Evolutionary conservation across 768 basidiomycete species (phyloP), one percentile per base, ranked within the genome.

Genomic region (Trametopsis cervina): DNA sequence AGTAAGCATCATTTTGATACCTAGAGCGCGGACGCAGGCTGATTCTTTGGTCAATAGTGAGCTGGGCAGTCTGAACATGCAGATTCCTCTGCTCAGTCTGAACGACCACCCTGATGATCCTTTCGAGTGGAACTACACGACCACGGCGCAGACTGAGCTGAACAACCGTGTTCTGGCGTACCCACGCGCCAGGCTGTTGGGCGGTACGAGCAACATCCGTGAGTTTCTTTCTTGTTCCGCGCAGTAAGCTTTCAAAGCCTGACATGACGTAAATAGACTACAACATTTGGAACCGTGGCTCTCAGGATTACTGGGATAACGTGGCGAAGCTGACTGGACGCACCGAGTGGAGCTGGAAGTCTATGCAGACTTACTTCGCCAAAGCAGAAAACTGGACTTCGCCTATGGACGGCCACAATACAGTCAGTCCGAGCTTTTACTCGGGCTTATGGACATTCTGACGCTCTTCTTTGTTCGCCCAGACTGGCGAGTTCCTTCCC

Each of bases 51-150:
- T 10, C n/a, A n/a, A n/a, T 22, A 52, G 54, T 26, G 43, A 52
- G 15, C 22, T 18, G 40, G 55, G 48, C 26, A 52, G 52, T 41
- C 24, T 27, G 22, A 54, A 36, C 1, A 41, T 55, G n/a, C 49
- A 59, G 20, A 48, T 57, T 10, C 58, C 58, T 3, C 53, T 50
- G 44, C 33, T 55, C 17, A 52, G 55, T 15, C 23, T 33, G 2
- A 41, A 42, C n/a, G n/a, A n/a, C 4, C 50, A 56, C 15, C 53
- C 57, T 6, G 47, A 48, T 21, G 58, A 53, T 2, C 11, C 51
- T 6, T 35, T 50, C 33, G 54, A 56, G 47, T 63, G 63, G 61
- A 64, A 63, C 46, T 62, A 55, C 44, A 62, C 58, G 18, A 58
- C 55, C 2, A 48, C 49, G 4, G 44, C 55, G 5, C 61, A 62